Evolutionary conservation across 495 filamentous ascomycete species (phyloP).

Genomic region (Penicillium salamii): DNA sequence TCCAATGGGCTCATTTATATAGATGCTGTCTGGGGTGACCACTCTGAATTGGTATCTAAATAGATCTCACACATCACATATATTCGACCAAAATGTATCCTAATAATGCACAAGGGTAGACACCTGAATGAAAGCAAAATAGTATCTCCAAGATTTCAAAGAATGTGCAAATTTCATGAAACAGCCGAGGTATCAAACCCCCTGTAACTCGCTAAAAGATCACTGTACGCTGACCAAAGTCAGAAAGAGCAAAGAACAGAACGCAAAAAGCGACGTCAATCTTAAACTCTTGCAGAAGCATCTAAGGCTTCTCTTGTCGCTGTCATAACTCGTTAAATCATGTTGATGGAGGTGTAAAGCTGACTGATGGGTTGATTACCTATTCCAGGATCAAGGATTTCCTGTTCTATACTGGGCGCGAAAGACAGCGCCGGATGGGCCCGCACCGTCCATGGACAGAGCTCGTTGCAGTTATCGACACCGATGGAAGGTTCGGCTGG

Average conservation of each 20-base stretch:
- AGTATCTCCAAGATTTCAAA: background rate
- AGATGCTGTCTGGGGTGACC: too few species aligned
- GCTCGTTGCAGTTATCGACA: conserved; percentile 42
- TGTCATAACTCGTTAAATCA: conserved; percentile 22
- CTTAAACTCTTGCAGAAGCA: conserved; percentile 3
- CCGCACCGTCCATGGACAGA: conserved; percentile 45
- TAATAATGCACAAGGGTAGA: too few species aligned
- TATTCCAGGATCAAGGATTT: conserved; percentile 37
- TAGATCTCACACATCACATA: too few species aligned
- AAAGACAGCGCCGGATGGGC: conserved; percentile 38
- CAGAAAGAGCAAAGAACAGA: background rate
- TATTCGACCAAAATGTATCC: too few species aligned
- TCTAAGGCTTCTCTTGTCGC: background rate
- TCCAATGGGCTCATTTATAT: too few species aligned
- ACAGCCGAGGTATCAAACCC: background rate
- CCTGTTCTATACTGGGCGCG: conserved; percentile 35
- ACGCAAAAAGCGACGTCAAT: background rate
- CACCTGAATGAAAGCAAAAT: too few species aligned
- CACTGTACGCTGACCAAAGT: conserved; percentile 4
- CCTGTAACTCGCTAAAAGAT: background rate
- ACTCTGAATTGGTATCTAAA: too few species aligned
- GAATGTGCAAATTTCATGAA: background rate
- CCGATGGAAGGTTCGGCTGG: conserved; percentile 36
- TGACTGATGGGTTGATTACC: conserved; percentile 36
- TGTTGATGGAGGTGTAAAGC: conserved; percentile 39